Evolutionary conservation across 495 filamentous ascomycete genomes (phyloP).

Genomic region (Penicillium cinerascens): DNA sequence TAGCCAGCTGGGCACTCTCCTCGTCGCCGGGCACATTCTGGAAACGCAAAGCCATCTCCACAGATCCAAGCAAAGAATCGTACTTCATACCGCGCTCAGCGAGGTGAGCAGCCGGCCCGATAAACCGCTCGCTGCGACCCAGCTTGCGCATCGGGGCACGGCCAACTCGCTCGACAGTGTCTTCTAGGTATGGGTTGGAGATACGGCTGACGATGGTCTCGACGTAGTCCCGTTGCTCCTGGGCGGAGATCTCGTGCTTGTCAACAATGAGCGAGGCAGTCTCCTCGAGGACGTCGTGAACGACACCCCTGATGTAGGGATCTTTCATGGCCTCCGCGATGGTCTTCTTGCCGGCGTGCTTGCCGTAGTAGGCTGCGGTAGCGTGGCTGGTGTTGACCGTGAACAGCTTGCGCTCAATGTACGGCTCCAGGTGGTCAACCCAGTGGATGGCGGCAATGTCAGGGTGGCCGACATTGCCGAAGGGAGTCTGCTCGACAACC

Average conservation of each 20-base stretch:
- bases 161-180: constrained; percentile 90
- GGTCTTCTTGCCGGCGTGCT: constrained; percentile 73
- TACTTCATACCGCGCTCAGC: constrained; percentile 72
- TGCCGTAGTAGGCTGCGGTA: constrained; percentile 93
- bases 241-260: constrained; percentile 74
- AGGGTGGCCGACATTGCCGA: constrained; percentile 60
- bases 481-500: constrained; percentile 86
- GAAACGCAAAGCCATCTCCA: constrained; percentile 88
- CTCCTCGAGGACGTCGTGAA: constrained; percentile 72
- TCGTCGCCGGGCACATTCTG: constrained; percentile 87
- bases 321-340: constrained; percentile 81
- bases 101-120: constrained; percentile 82
- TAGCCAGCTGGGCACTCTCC: constrained; percentile 76
- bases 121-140: constrained; percentile 87
- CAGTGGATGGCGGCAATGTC: constrained; percentile 84
- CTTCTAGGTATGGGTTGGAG: constrained; percentile 90
- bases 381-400: constrained; percentile 98
- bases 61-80: constrained; percentile 65
- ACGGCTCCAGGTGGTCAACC: constrained; percentile 87
- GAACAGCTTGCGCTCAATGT: constrained; percentile 98
- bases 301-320: constrained; percentile 65
- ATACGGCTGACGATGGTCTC: constrained; percentile 89
- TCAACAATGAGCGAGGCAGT: constrained; percentile 78
- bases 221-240: constrained; percentile 86
- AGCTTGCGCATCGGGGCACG: constrained; percentile 93